These are phyloP conservation scores for Puya raimondii DNA, from an alignment of 176 grass and related monocot species.

Conservation along the genomic window DNA sequence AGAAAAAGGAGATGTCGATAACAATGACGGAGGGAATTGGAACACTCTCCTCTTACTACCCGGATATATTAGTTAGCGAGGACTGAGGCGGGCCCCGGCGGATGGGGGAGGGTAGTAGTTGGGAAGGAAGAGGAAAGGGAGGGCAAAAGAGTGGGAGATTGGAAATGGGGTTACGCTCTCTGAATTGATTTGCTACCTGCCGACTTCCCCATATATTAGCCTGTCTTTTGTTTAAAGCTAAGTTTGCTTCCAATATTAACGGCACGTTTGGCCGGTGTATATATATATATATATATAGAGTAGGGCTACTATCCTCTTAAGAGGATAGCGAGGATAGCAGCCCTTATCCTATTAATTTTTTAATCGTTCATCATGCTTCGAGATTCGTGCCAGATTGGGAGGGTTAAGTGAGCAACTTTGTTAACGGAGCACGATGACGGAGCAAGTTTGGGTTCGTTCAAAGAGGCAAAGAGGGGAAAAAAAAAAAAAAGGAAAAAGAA, in stretches of 20 bases:
- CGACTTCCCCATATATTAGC: background rate
- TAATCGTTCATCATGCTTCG: too few species aligned
- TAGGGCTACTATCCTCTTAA: too few species aligned
- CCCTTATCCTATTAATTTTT: too few species aligned
- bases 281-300: too few species aligned
- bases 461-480: too few species aligned
- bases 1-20: slow-evolving; percentile 23
- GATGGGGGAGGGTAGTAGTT: background rate
- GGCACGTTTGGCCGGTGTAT: background rate
- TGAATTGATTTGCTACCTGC: background rate
- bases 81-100: background rate
- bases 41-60: slow-evolving; percentile 22
- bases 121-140: background rate
- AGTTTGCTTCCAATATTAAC: too few species aligned
- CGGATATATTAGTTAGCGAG: background rate
- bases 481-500: too few species aligned
- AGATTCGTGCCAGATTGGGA: too few species aligned
- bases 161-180: background rate
- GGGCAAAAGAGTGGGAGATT: background rate
- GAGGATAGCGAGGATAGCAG: too few species aligned
- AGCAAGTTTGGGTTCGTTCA: too few species aligned
- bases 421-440: too few species aligned
- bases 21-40: slow-evolving; percentile 14
- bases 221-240: background rate
- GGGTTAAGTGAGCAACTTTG: too few species aligned